Evolutionary conservation across 352 stramenopile genomes (phyloP).

Genomic region (Pythium rishiriense): DNA sequence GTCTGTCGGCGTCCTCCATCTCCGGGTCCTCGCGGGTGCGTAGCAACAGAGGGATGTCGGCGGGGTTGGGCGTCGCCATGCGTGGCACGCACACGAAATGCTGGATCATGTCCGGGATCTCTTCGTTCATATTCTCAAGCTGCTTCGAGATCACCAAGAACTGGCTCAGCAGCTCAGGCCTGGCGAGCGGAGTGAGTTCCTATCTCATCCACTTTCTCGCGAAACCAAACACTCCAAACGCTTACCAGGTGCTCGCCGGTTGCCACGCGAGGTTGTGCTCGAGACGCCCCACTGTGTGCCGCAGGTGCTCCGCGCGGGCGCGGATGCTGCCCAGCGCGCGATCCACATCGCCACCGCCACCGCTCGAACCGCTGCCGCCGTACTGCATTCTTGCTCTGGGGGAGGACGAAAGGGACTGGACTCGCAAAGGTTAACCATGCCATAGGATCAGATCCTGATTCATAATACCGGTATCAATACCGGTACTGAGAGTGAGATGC

Average conservation of each 20-base stretch:
- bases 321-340: conserved; percentile 80
- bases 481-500: conserved; percentile 4
- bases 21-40: conserved; percentile 82
- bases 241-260: conserved; percentile 78
- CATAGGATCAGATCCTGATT: conserved; percentile 10
- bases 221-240: neutral
- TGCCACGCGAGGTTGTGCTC: conserved; percentile 84
- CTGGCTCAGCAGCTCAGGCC: conserved; percentile 80
- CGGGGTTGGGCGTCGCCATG: conserved; percentile 78
- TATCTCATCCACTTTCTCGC: neutral
- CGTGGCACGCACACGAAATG: conserved; percentile 82
- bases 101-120: conserved; percentile 83
- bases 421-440: conserved; percentile 12
- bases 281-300: conserved; percentile 70
- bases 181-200: conserved; percentile 18
- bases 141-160: conserved; percentile 89
- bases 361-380: conserved; percentile 11
- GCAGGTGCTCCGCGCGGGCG: conserved; percentile 75
- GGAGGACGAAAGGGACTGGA: neutral
- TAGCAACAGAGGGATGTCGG: conserved; percentile 76
- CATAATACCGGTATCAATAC: conserved; percentile 13
- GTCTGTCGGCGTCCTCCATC: conserved; percentile 81
- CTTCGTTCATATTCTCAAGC: conserved; percentile 88
- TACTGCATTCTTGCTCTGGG: conserved; percentile 18
- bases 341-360: conserved; percentile 68